Base-by-base conservation (phyloP, 1,284 basidiomycete species). In the Phylloboletellus chloephorus region DNA sequence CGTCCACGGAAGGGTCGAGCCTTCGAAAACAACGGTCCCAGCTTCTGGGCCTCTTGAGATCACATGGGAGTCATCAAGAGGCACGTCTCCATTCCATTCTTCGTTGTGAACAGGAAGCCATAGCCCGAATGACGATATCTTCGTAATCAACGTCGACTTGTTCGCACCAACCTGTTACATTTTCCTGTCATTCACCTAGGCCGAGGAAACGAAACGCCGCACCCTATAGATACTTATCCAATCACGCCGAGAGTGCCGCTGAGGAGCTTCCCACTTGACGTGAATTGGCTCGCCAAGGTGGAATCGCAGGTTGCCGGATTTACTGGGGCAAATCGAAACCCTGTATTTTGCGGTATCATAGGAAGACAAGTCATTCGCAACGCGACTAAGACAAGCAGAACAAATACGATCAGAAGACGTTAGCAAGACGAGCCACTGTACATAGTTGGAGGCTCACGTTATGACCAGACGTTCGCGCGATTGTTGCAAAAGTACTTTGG, bases 221-320 rank as follows among this genome's bases (percentile, higher is more conserved):
- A 83, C 83, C 57, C 80, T 71, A 57, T 96, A 97, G 30, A 98
- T 78, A 9, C 94, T 96, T 53, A 98, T 88, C 96, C 95, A 98
- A 63, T 98, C 95, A 52, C 84, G 79, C n/a, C 89, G 76, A 11
- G 92, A 95, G 60, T 98, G 95, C 44, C 82, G 78, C 23, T 71
- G 66, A 0, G 95, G 92, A 1, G 90, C 94, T 39, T 80, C 79
- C 94, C 94, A 98, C 31, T 78, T 76, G 24, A 98, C 74, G 4
- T 66, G 72, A 53, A 98, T 93, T 5, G 88, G 82, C 62, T 98
- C 89, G 23, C 95, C 95, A 31, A 98, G 77, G 60, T 91, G 87
- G 74, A 87, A 98, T 7, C 77, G 74, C 46, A 66, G 63, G n/a
- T 67, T 51, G 34, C 74, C 68, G 24, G 69, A 53, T 39, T 62